Evolutionary conservation across 768 basidiomycete species (phyloP).

Genomic region (Multifurca ochricompacta): DNA sequence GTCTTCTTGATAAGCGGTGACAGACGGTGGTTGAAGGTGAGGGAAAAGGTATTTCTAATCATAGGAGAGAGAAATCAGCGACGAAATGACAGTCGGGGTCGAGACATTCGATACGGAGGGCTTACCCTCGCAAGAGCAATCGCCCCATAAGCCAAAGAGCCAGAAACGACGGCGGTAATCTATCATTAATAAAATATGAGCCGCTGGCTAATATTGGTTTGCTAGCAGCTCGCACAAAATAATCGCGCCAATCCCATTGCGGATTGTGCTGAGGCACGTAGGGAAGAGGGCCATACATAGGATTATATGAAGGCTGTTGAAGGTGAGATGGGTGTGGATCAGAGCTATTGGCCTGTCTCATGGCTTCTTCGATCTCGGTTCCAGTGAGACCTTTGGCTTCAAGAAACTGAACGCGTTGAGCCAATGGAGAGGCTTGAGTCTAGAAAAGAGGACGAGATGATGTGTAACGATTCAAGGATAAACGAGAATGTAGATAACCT

Average conservation of each 20-base stretch:
- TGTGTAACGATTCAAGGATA: not conserved
- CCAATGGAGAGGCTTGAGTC: constrained; percentile 70
- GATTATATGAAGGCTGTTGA: constrained; percentile 29
- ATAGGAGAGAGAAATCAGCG: constrained; percentile 5
- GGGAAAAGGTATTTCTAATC: constrained; percentile 83
- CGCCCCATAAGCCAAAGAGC: constrained; percentile 74
- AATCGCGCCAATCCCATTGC: constrained; percentile 92
- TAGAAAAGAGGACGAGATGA: constrained; percentile 27
- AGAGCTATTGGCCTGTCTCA: constrained; percentile 46
- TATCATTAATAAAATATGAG: constrained; percentile 27
- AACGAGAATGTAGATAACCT: constrained; percentile 41
- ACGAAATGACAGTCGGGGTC: not conserved
- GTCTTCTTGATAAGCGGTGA: constrained; percentile 85
- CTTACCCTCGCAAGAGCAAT: constrained; percentile 69
- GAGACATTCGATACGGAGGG: not conserved
- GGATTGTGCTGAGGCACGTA: constrained; percentile 39
- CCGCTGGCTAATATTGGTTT: constrained; percentile 15
- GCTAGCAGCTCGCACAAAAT: constrained; percentile 61
- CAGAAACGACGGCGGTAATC: constrained; percentile 92
- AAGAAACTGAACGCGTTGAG: constrained; percentile 89
- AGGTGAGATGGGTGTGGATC: constrained; percentile 13
- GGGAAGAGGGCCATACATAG: constrained; percentile 40
- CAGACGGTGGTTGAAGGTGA: constrained; percentile 80
- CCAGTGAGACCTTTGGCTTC: constrained; percentile 85
- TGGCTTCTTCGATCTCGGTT: constrained; percentile 78